Conservation (phyloP, 495 filamentous ascomycete genomes). For the Penicillium coffeae region DNA sequence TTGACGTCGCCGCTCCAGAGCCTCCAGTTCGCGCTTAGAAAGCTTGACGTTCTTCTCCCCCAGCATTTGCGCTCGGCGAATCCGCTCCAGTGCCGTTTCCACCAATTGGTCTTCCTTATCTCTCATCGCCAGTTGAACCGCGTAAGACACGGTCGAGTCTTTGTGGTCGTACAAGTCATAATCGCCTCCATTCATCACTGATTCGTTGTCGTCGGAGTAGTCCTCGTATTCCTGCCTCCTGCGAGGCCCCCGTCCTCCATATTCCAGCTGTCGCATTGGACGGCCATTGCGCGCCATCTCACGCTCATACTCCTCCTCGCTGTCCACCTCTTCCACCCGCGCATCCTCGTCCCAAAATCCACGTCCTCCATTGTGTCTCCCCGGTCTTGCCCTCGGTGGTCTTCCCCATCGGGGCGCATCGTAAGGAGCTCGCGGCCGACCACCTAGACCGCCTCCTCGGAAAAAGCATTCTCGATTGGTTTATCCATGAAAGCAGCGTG, state of each 20-base stretch:
- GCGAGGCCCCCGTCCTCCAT: conserved; percentile 33
- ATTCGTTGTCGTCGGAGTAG: conserved; percentile 40
- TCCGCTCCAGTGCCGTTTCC: conserved; percentile 69
- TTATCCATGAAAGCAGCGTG: conserved; percentile 97
- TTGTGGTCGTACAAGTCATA: conserved; percentile 54
- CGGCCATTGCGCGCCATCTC: conserved; percentile 39
- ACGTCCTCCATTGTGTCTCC: conserved; percentile 57
- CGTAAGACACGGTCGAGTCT: conserved; percentile 45
- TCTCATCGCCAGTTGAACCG: conserved; percentile 51
- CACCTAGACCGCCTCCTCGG: conserved; percentile 99
- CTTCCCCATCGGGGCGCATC: conserved; percentile 95
- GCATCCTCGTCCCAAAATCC: conserved; percentile 49
- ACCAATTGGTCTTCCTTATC: conserved; percentile 70
- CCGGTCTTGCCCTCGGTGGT: conserved; percentile 80
- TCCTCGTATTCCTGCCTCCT: conserved; percentile 47
- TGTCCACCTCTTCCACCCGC: conserved; percentile 69
- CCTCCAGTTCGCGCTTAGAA: conserved; percentile 68
- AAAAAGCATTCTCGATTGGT: conserved; percentile 99
- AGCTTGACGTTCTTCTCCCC: conserved; percentile 75
- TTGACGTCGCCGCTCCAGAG: conserved; percentile 65
- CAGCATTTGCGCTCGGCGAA: conserved; percentile 66
- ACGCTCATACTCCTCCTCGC: conserved; percentile 58
- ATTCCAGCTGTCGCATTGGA: conserved; percentile 26
- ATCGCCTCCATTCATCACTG: conserved; percentile 52
- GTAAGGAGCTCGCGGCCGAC: conserved; percentile 99